Conservation (phyloP, 1,284 basidiomycete genomes). For the Porogramme epimiltina region DNA sequence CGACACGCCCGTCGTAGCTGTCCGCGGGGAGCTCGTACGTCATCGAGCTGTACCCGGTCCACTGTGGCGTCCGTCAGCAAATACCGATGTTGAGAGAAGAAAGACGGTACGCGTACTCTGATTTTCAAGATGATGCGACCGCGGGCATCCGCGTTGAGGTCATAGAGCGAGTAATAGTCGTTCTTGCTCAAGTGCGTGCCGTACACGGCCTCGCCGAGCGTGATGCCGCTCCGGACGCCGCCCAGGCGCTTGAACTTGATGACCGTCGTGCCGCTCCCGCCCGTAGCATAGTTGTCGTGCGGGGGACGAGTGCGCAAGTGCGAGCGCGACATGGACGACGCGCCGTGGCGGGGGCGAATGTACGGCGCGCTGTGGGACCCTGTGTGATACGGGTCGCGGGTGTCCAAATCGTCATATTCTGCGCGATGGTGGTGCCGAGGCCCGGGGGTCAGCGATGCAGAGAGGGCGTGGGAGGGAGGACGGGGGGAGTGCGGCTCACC, state of each 20-base stretch:
- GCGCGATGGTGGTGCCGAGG: slow-evolving; percentile 2
- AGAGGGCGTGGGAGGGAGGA: slow-evolving; percentile 4
- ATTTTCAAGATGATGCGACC: slow-evolving; percentile 64
- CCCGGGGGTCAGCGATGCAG: background rate
- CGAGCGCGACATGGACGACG: slow-evolving; percentile 57
- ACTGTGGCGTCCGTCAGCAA: slow-evolving; percentile 40
- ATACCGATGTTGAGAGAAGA: background rate
- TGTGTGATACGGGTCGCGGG: slow-evolving; percentile 28
- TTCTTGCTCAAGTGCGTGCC: slow-evolving; percentile 60
- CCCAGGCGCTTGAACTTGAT: slow-evolving; percentile 78
- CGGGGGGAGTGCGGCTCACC: slow-evolving; percentile 32
- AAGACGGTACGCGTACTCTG: slow-evolving; percentile 46
- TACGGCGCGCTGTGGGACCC: slow-evolving; percentile 30
- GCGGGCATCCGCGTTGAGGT: slow-evolving; percentile 61
- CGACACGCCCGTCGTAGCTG: slow-evolving; percentile 62
- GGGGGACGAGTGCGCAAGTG: slow-evolving; percentile 8
- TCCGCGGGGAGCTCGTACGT: slow-evolving; percentile 78
- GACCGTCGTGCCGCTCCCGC: slow-evolving; percentile 45
- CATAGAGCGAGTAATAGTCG: slow-evolving; percentile 59
- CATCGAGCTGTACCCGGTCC: slow-evolving; percentile 69
- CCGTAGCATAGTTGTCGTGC: slow-evolving; percentile 41
- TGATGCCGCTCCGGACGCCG: slow-evolving; percentile 63
- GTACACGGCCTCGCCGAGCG: slow-evolving; percentile 68
- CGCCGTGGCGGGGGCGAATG: slow-evolving; percentile 50
- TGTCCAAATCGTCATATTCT: slow-evolving; percentile 52